Conservation (phyloP, 192 early-diverging fungal species). For the Coemansia aciculifera region DNA sequence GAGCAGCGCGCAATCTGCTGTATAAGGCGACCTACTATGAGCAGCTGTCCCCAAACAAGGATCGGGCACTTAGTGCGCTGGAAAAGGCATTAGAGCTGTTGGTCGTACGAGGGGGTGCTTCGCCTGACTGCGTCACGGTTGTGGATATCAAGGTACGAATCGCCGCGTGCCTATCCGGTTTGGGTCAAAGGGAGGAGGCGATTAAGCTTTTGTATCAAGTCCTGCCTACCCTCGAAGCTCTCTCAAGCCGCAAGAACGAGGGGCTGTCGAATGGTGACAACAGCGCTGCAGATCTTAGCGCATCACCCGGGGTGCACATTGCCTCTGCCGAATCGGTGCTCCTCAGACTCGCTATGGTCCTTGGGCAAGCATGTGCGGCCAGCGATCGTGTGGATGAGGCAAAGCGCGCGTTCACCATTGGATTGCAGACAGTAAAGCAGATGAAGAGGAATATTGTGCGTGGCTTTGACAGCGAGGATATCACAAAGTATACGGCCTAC, state of each 20-base stretch:
- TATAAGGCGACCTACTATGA: constrained; percentile 45
- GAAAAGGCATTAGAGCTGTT: constrained; percentile 26
- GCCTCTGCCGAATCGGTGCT: constrained; percentile 17
- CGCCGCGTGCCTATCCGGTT: constrained; percentile 25
- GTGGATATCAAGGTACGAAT: constrained; percentile 39
- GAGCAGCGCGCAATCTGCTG: constrained; percentile 18
- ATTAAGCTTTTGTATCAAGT: constrained; percentile 13
- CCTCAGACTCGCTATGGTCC: constrained; percentile 16
- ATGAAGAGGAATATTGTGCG: constrained; percentile 26
- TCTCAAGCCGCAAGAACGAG: background rate
- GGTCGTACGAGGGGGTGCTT: background rate
- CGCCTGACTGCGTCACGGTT: constrained; percentile 18
- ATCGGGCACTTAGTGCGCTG: constrained; percentile 23
- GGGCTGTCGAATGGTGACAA: constrained; percentile 5
- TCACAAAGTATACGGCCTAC: constrained; percentile 27
- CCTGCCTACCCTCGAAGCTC: constrained; percentile 9
- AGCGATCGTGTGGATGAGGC: constrained; percentile 15
- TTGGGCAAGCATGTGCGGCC: constrained; percentile 18
- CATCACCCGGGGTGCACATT: background rate
- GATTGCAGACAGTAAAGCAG: constrained; percentile 33
- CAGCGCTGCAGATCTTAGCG: background rate
- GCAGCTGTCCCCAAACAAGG: constrained; percentile 12
- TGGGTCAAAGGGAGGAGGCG: constrained; percentile 14
- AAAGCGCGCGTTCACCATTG: constrained; percentile 19
- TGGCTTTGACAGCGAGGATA: constrained; percentile 27